phyloP scores from a whole-genome alignment of 1,284 basidiomycete species.

The Melampsora larici-populina region DNA sequence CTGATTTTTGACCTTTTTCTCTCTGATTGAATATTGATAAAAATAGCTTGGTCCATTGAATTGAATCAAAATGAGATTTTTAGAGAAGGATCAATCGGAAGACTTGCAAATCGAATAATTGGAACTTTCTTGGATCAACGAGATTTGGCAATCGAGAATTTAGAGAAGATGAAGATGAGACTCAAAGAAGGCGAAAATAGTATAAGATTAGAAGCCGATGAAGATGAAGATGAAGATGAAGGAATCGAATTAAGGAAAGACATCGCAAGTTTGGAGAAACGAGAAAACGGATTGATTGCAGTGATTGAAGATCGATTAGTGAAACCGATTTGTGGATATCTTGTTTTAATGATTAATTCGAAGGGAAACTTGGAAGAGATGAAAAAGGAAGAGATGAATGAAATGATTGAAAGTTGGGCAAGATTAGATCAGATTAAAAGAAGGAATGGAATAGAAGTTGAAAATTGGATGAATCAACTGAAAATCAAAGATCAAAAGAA shows the following conservation, averaged over 20 bases:
- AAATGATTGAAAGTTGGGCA: background rate
- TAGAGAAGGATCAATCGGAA: background rate
- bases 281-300: no score
- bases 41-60: background rate
- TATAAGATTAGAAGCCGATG: background rate
- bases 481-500: background rate
- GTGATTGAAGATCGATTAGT: background rate
- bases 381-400: background rate
- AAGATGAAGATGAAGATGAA: background rate
- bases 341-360: background rate
- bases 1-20: background rate
- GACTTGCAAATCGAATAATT: background rate
- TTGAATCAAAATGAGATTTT: background rate
- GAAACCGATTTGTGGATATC: background rate
- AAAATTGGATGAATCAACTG: background rate
- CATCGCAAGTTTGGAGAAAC: background rate
- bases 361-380: background rate
- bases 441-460: background rate
- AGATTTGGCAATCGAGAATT: background rate
- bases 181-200: background rate
- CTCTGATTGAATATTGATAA: background rate
- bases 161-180: background rate
- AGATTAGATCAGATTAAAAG: background rate
- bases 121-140: background rate
- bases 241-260: background rate